Conservation (phyloP, 352 stramenopile genomes). For the Phytophthora colocasiae region DNA sequence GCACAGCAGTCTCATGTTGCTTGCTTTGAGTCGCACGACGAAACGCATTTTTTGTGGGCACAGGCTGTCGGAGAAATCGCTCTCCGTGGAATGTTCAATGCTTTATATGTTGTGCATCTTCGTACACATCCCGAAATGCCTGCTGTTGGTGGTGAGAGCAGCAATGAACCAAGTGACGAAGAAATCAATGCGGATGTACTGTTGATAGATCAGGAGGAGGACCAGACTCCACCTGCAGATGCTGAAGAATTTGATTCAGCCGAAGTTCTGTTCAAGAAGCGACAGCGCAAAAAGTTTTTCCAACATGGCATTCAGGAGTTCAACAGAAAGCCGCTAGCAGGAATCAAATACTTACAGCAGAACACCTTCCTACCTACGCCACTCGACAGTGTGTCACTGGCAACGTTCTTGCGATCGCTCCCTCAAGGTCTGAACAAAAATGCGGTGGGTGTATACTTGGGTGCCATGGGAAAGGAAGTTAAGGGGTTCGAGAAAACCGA, state of each 20-base stretch:
- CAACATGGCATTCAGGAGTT: slow-evolving; percentile 93
- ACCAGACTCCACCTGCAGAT: slow-evolving; percentile 7
- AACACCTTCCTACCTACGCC: slow-evolving; percentile 80
- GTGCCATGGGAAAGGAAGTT: slow-evolving; percentile 82
- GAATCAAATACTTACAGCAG: slow-evolving; percentile 88
- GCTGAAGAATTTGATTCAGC: slow-evolving; percentile 46
- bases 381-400: slow-evolving; percentile 82
- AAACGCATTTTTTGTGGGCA: slow-evolving; percentile 75
- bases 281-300: slow-evolving; percentile 84
- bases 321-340: slow-evolving; percentile 93
- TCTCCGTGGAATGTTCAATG: slow-evolving; percentile 77
- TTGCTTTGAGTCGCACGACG: slow-evolving; percentile 78
- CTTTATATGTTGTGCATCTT: slow-evolving; percentile 76
- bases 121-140: slow-evolving; percentile 49
- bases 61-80: slow-evolving; percentile 72
- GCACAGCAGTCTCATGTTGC: slow-evolving; percentile 64
- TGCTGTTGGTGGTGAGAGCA: slow-evolving; percentile 20
- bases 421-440: slow-evolving; percentile 86
- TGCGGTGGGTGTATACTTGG: slow-evolving; percentile 86
- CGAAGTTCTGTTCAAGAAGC: slow-evolving; percentile 62
- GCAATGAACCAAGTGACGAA: slow-evolving; percentile 32
- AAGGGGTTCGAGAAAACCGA: slow-evolving; percentile 76
- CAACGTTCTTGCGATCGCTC: slow-evolving; percentile 84
- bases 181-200: slow-evolving; percentile 40
- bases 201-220: slow-evolving; percentile 39